phyloP scores from a whole-genome alignment of 1,284 basidiomycete species.

The Microbotryomycetes sp. region DNA sequence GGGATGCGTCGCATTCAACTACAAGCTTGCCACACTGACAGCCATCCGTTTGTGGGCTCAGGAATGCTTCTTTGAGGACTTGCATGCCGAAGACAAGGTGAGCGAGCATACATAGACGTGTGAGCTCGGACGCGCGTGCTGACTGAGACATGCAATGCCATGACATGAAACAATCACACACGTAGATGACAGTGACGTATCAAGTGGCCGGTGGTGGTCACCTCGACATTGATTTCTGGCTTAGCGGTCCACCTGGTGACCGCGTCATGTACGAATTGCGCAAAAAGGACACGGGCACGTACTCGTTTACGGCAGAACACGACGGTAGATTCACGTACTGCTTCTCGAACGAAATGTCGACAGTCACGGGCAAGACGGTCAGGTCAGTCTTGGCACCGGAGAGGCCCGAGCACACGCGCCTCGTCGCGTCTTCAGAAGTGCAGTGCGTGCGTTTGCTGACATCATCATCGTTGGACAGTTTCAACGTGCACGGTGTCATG shows the following conservation, averaged over 20 bases:
- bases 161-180: not conserved
- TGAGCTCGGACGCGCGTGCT: not conserved
- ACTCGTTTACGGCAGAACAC: slow-evolving; percentile 74
- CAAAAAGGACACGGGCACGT: slow-evolving; percentile 81
- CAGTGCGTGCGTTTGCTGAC: slow-evolving; percentile 2
- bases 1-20: not conserved
- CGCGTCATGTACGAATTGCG: slow-evolving; percentile 67
- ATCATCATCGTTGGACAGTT: slow-evolving; percentile 52
- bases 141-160: not conserved
- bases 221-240: slow-evolving; percentile 94
- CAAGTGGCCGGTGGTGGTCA: slow-evolving; percentile 96
- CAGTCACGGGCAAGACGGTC: slow-evolving; percentile 88
- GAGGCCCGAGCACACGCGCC: not conserved
- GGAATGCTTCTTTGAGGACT: slow-evolving; percentile 97
- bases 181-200: slow-evolving; percentile 97
- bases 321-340: slow-evolving; percentile 92
- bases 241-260: slow-evolving; percentile 55
- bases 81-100: slow-evolving; percentile 90
- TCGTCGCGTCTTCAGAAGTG: not conserved
- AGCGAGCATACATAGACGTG: slow-evolving; percentile 14
- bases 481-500: slow-evolving; percentile 97
- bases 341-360: slow-evolving; percentile 97
- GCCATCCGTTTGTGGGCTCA: slow-evolving; percentile 67
- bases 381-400: slow-evolving; percentile 57
- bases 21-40: slow-evolving; percentile 3